Conservation (phyloP, 352 stramenopile species). For the Phytophthora pinifolia region DNA sequence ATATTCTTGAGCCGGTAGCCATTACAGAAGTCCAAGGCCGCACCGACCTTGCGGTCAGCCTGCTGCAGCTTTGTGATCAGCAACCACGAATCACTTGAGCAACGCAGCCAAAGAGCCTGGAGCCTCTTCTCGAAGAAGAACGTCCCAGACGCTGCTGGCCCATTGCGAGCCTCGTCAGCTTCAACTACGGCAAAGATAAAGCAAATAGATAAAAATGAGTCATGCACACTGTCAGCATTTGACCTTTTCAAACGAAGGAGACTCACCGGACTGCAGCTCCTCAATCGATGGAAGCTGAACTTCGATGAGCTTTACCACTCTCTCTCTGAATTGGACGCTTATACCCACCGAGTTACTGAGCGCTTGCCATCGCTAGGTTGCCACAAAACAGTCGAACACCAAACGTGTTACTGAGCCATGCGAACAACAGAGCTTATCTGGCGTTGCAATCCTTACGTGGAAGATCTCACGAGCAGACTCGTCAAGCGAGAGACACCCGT, state of each 20-base stretch:
- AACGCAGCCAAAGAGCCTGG: slow-evolving; percentile 73
- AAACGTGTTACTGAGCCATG: background rate
- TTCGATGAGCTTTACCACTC: slow-evolving; percentile 71
- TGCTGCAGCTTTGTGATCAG: slow-evolving; percentile 72
- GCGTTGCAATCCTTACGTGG: slow-evolving; percentile 35
- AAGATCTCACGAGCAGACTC: slow-evolving; percentile 59
- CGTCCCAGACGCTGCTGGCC: slow-evolving; percentile 21
- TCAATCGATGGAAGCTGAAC: slow-evolving; percentile 43
- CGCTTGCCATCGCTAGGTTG: slow-evolving; percentile 73
- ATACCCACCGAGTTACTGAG: slow-evolving; percentile 76
- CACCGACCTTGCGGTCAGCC: slow-evolving; percentile 60
- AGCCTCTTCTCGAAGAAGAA: slow-evolving; percentile 83
- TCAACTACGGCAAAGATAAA: slow-evolving; percentile 19
- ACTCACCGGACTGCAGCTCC: slow-evolving; percentile 45
- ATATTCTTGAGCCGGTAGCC: slow-evolving; percentile 71
- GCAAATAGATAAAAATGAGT: background rate
- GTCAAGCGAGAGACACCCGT: slow-evolving; percentile 54
- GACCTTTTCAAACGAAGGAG: background rate
- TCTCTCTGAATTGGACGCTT: slow-evolving; percentile 59
- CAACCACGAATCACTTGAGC: slow-evolving; percentile 53
- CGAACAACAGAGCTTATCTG: background rate
- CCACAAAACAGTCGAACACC: background rate
- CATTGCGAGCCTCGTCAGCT: slow-evolving; percentile 19
- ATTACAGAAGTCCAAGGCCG: slow-evolving; percentile 79
- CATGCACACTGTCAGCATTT: slow-evolving; percentile 1